These are phyloP conservation scores for Chlorella sorokiniana DNA, from an alignment of 139 green algal genomes.

Conservation along the genomic window DNA sequence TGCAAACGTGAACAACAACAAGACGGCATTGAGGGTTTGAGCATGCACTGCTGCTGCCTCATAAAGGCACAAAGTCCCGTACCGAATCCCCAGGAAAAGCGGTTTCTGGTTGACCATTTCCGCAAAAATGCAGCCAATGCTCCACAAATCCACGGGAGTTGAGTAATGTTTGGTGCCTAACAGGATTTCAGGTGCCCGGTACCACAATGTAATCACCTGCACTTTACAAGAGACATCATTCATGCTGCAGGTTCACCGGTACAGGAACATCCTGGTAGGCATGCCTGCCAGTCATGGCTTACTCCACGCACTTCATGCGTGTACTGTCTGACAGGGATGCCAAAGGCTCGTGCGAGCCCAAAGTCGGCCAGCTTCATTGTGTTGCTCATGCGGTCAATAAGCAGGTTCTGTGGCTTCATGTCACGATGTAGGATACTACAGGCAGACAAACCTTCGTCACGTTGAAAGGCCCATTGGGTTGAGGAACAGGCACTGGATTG, in stretches of 20 bases:
- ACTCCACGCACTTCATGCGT: conserved; percentile 87
- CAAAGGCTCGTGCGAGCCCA: conserved; percentile 94
- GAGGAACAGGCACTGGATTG: not conserved
- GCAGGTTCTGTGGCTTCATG: conserved; percentile 97
- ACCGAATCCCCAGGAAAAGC: conserved; percentile 88
- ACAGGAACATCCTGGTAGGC: not conserved
- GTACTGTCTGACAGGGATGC: conserved; percentile 94
- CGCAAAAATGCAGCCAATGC: conserved; percentile 97
- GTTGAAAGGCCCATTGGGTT: too few relatives aligned
- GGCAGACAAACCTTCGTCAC: not conserved
- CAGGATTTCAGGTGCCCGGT: conserved; percentile 96
- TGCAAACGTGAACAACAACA: conserved; percentile 11
- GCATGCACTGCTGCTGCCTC: not conserved
- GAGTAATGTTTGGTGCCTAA: conserved; percentile 94
- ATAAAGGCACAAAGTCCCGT: not conserved
- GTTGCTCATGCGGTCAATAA: conserved; percentile 87
- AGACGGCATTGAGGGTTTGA: not conserved
- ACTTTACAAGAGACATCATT: not conserved
- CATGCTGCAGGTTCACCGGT: too few relatives aligned
- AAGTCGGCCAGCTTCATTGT: conserved; percentile 98
- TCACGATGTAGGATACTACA: conserved; percentile 91
- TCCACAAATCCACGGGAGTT: conserved; percentile 97
- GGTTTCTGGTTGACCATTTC: conserved; percentile 86
- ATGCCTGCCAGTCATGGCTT: too few relatives aligned
- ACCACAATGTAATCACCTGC: conserved; percentile 98